Evolutionary conservation across 345 rosid species (phyloP), one percentile per base, ranked within the genome.

Genomic region (Ailanthus altissimus): DNA sequence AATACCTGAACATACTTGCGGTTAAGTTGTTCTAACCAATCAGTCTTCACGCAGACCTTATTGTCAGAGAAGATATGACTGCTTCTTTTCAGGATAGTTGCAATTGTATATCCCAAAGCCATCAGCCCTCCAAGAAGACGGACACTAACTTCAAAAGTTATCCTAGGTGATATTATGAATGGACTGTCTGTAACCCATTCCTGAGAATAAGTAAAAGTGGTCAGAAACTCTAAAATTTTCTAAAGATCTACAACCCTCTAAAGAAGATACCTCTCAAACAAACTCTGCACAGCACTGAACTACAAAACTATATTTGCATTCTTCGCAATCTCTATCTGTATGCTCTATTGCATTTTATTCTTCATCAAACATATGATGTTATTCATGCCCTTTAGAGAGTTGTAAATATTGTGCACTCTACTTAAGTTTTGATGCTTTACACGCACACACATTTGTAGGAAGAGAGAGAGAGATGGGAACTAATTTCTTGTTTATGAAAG

Each of bases 171-270:
- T 81, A 95, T 95, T 67, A 95, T 92, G 84, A 95, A 95, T 15
- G 97, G 97, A 89, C 86, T 88, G 83, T 95, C 99, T 50, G 96
- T 93, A 78, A 95, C 99, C 99, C 99, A 95, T 78, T 95, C 99
- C 99, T 95, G 93, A 86, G 75, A 87, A 67, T 70, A 81, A 69
- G 60, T 20, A 81, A 49, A 75, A 58, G 15, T 12, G 25, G 53
- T 80, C 38, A 80, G 69, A 75, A 78, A 68, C 61, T 58, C 56
- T n/a, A 63, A 75, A 56, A 57, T 13, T 75, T 28, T 36, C n/a
- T 42, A n/a, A 6, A 72, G 18, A 47, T 32, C 40, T 58, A 36
- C 50, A 40, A 59, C 15, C n/a, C 60, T 60, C 28, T 25, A 50
- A 42, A 49, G 49, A 67, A 21, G 9, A 62, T 45, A 18, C 43